Evolutionary conservation across 495 filamentous ascomycete genomes (phyloP).

Genomic region (Usnea hakonensis): DNA sequence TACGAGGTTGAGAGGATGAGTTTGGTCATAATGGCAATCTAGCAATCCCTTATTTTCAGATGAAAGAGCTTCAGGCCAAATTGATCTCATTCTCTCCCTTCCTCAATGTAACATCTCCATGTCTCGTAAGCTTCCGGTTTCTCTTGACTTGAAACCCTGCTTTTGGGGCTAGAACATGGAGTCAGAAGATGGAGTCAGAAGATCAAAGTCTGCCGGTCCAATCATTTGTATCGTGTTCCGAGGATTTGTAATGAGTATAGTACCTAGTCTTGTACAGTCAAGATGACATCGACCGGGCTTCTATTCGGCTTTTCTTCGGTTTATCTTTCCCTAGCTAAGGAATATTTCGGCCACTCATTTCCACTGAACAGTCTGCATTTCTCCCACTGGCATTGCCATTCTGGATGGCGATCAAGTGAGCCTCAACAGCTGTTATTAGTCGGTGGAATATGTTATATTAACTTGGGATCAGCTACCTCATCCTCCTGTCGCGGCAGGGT

Average conservation of each 20-base stretch:
- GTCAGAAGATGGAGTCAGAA: not conserved
- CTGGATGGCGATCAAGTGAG: slow-evolving; percentile 56
- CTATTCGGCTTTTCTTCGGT: slow-evolving; percentile 10
- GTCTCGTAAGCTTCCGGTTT: not conserved
- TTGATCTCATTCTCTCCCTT: not conserved
- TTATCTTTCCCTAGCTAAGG: too few relatives aligned
- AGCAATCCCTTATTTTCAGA: not conserved
- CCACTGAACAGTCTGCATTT: not conserved
- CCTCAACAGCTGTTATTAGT: not conserved
- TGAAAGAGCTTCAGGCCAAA: not conserved
- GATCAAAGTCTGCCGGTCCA: not conserved
- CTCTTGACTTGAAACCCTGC: not conserved
- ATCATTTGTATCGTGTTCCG: not conserved
- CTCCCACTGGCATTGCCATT: slow-evolving; percentile 5
- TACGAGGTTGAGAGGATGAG: slow-evolving; percentile 86
- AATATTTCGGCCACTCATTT: not conserved
- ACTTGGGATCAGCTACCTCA: slow-evolving; percentile 69
- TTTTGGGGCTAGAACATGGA: not conserved
- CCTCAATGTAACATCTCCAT: not conserved
- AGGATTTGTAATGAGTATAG: not conserved
- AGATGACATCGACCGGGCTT: not conserved
- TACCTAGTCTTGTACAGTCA: not conserved
- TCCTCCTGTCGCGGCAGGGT: slow-evolving; percentile 92
- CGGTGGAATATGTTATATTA: slow-evolving; percentile 24
- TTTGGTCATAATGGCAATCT: slow-evolving; percentile 50